Evolutionary conservation across 2,329 filamentous ascomycete genomes (phyloP).

Genomic region (Beauveria rudraprayagi): DNA sequence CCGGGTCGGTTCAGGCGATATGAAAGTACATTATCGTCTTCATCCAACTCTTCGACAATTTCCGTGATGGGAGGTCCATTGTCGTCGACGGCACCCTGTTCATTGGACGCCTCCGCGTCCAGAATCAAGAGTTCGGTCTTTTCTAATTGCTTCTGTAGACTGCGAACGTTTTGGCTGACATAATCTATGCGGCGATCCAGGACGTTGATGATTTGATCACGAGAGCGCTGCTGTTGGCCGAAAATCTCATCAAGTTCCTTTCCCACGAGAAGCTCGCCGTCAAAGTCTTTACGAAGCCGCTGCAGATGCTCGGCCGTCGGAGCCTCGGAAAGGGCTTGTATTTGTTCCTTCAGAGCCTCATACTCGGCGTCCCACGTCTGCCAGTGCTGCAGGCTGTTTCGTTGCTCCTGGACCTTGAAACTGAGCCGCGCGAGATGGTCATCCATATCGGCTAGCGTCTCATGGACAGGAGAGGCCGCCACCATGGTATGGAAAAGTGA

Average conservation of each 20-base stretch:
- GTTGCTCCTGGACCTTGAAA: conserved; percentile 60
- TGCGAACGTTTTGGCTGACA: conserved; percentile 71
- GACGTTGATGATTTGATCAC: conserved; percentile 48
- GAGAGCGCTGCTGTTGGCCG: conserved; percentile 23
- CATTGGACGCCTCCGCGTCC: conserved; percentile 50
- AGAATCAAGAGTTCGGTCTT: conserved; percentile 62
- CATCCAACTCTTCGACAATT: conserved; percentile 86
- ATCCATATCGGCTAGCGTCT: conserved; percentile 61
- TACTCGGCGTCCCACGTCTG: conserved; percentile 88
- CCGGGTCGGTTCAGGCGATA: conserved; percentile 59
- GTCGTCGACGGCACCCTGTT: conserved; percentile 56
- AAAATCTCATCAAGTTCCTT: conserved; percentile 46
- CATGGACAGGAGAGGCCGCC: conserved; percentile 22
- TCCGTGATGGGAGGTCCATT: conserved; percentile 75
- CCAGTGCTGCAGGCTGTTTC: conserved; percentile 76
- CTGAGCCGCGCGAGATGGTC: conserved; percentile 68
- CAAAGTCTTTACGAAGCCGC: conserved; percentile 49
- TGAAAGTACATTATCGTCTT: conserved; percentile 76
- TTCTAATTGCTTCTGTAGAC: conserved; percentile 65
- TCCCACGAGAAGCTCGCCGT: conserved; percentile 53
- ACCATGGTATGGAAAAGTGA: conserved; percentile 8
- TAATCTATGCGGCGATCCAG: conserved; percentile 75
- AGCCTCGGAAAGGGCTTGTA: conserved; percentile 47
- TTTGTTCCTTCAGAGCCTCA: conserved; percentile 77
- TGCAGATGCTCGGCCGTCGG: conserved; percentile 43